Evolutionary conservation across 148 eudicot species (phyloP), one percentile per base, ranked within the genome.

Genomic region (Chenopodium formosanum): DNA sequence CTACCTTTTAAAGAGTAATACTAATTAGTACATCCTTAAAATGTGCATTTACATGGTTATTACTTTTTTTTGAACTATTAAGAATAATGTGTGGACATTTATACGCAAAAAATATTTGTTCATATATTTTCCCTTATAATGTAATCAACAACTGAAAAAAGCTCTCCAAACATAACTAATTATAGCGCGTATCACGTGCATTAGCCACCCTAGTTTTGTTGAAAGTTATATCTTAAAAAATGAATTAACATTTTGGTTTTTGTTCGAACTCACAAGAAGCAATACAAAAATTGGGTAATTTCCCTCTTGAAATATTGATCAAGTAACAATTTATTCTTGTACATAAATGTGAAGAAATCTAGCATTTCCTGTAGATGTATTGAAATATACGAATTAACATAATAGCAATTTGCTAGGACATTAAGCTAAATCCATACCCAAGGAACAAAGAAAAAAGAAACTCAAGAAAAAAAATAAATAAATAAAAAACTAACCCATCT

Each of bases 341-440:
- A 85, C 84, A 85, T 25, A 78, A 47, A 76, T 78, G 65, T 81
- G 74, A 73, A 72, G 16, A 84, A 77, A 78, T 50, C 7, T 62
- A 64, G 68, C 29, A 77, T 60, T 64, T 52, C 23, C 76, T 47
- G 81, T 76, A 46, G 40, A 62, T 7, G 62, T 72, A 65, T 25
- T 65, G 4, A 44, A 78, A 46, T 73, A 75, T 80, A 77, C 44
- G 7, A 72, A 78, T 64, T 72, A 77, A 70, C 16, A 52, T 65
- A 77, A 52, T 69, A 73, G 83, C 86, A 75, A 84, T 75, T 29
- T 80, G 79, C 86, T 81, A 78, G 48, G 44, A 44, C 65, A 62
- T 68, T 50, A 83, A 27, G 75, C 75, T 78, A 66, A 74, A 48
- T 52, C 72, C 80, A 80, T 58, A 64, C 19, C 83, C 83, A 47